Base-by-base conservation (phyloP, 2,329 filamentous ascomycete species). In the Cordyceps pruinosa region DNA sequence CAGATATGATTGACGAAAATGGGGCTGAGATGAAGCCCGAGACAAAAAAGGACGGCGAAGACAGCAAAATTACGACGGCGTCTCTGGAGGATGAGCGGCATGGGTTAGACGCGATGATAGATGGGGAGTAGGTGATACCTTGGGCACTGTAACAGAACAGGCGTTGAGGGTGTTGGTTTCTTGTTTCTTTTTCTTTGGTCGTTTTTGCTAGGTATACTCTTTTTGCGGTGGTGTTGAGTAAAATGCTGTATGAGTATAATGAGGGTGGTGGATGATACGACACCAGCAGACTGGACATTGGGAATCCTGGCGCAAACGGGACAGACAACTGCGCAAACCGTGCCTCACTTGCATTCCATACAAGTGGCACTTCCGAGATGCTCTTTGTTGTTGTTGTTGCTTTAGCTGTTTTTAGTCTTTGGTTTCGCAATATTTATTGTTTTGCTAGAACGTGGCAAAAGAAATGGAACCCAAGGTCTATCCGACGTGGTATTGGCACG, bases 81-180 rank as follows among this genome's bases (percentile, higher is more conserved):
- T 74, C 72, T 26, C 64, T 77, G 37, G 75, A 77, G 62, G 74
- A 66, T 55, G 75, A 77, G 66, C 70, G 75, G 41, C 77, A 77
- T 55, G 75, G 71, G n/a, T 69, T 77, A 62, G 75, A 77, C 55
- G 73, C 75, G 15, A 66, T 77, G 59, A 63, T 77, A 58, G 75
- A 77, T 53, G 70, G 73, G 35, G 75, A 75, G 47, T 77, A 62
- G 39, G 19, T 19, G 50, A 30, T 34, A 39, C 17, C n/a, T 13
- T 46, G 56, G 26, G 30, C n/a, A n/a, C n/a, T 58, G 35, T 53
- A 53, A 30, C n/a, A 47, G 52, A 54, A 54, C 6, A 26, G 56
- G 56, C 56, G 56, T 58, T 54, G 34, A n/a, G 30, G 30, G n/a
- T 21, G 30, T 25, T 34, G 17, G 19, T 30, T 19, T 32, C 34